A percentile compares a stretch with the other conserved stretches of the same genome.
Evolutionary conservation across 2,329 filamentous ascomycete genomes (phyloP).

Genomic region (Microdochium paspali): DNA sequence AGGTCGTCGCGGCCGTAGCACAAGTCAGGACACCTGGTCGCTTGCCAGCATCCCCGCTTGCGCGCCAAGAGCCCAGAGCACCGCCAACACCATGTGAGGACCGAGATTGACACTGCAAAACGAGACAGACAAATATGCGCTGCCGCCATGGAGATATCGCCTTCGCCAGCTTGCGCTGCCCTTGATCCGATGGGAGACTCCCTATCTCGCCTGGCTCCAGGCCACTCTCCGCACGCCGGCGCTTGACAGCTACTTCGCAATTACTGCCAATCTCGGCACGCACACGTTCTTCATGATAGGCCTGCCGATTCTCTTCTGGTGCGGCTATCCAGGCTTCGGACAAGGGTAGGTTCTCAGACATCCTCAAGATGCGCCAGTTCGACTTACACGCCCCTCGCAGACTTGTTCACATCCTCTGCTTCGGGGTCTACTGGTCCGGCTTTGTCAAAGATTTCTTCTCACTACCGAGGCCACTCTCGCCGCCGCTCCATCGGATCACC

Average conservation of each 20-base stretch:
- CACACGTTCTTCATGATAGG: slow-evolving; percentile 99
- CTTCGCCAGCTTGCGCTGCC: slow-evolving; percentile 76
- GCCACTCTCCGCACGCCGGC: slow-evolving; percentile 68
- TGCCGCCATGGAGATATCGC: slow-evolving; percentile 82
- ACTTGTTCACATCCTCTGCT: slow-evolving; percentile 66
- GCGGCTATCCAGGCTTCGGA: slow-evolving; percentile 74
- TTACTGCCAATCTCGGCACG: slow-evolving; percentile 90
- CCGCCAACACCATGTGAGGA: not conserved
- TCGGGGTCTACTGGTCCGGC: slow-evolving; percentile 78
- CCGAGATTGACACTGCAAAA: not conserved
- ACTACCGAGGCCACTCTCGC: slow-evolving; percentile 82
- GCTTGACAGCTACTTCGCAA: slow-evolving; percentile 93
- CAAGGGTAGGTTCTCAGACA: slow-evolving; percentile 58
- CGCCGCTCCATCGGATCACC: slow-evolving; percentile 86
- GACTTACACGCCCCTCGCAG: slow-evolving; percentile 22
- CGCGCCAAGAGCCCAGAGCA: slow-evolving; percentile 1
- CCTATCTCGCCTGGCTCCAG: slow-evolving; percentile 84
- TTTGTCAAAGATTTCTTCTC: slow-evolving; percentile 93
- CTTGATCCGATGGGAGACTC: slow-evolving; percentile 88
- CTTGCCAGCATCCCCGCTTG: slow-evolving; percentile 1
- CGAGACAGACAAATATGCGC: slow-evolving; percentile 62
- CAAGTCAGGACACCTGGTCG: too few species aligned
- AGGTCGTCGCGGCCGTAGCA: too few species aligned
- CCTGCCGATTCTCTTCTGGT: slow-evolving; percentile 94
- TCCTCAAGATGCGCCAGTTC: not conserved